These are phyloP conservation scores for Isoetes taiwanensis DNA, from an alignment of 75 land plant genomes.

Conservation along the genomic window DNA sequence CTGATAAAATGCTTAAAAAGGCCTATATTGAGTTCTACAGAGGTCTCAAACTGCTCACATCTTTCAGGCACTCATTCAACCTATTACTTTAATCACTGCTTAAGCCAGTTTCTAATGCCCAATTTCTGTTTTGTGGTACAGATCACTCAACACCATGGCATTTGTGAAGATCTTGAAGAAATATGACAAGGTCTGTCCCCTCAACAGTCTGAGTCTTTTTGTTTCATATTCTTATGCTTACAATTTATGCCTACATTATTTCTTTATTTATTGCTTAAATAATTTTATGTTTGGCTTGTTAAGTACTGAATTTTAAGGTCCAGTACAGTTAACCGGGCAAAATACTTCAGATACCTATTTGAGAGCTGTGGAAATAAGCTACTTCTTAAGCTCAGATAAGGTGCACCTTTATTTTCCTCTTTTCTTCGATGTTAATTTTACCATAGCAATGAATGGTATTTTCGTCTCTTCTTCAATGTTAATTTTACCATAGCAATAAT, in stretches of 20 bases:
- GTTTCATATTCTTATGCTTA: too few species aligned
- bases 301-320: too few species aligned
- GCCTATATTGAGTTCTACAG: slow-evolving; percentile 30
- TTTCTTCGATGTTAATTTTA: too few species aligned
- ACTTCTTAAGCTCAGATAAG: slow-evolving; percentile 53
- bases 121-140: not conserved
- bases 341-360: slow-evolving; percentile 39
- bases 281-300: too few species aligned
- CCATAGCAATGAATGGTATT: too few species aligned
- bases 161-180: slow-evolving; percentile 38
- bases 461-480: too few species aligned
- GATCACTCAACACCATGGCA: slow-evolving; percentile 27
- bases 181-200: slow-evolving; percentile 36
- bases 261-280: too few species aligned
- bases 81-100: too few species aligned
- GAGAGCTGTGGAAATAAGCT: slow-evolving; percentile 45
- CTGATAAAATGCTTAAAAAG: slow-evolving; percentile 22
- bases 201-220: too few species aligned
- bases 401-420: slow-evolving; percentile 18
- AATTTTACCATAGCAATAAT: too few species aligned
- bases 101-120: too few species aligned
- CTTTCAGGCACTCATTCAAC: slow-evolving; percentile 19
- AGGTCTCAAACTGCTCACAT: slow-evolving; percentile 27
- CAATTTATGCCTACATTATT: too few species aligned
- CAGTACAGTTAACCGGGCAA: slow-evolving; percentile 31